These are phyloP conservation scores for Zalaria obscura DNA, from an alignment of 2,329 filamentous ascomycete genomes.

Conservation along the genomic window DNA sequence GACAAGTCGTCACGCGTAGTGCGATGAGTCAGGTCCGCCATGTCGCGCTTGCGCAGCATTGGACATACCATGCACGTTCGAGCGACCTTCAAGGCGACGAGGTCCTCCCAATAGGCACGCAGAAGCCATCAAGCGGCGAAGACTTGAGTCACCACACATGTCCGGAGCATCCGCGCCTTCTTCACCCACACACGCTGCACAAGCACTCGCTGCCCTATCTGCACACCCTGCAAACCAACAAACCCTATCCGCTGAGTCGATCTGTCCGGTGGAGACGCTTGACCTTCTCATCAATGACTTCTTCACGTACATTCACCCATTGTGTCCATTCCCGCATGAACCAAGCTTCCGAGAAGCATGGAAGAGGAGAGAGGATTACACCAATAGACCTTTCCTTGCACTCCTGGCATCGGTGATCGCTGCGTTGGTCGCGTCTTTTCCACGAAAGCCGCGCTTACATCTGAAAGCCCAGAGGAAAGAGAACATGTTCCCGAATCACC, in stretches of 20 bases:
- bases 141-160: slow-evolving; percentile 32
- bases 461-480: slow-evolving; percentile 53
- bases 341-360: slow-evolving; percentile 61
- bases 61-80: slow-evolving; percentile 54
- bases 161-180: slow-evolving; percentile 30
- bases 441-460: slow-evolving; percentile 54
- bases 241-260: slow-evolving; percentile 46
- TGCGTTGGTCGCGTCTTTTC: slow-evolving; percentile 60
- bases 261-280: slow-evolving; percentile 55
- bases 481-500: slow-evolving; percentile 52
- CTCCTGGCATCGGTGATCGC: slow-evolving; percentile 63
- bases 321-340: slow-evolving; percentile 66
- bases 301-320: slow-evolving; percentile 68
- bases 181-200: slow-evolving; percentile 39
- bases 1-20: slow-evolving; percentile 24
- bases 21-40: slow-evolving; percentile 51
- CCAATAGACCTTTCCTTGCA: slow-evolving; percentile 52
- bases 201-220: slow-evolving; percentile 36
- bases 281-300: slow-evolving; percentile 64
- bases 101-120: slow-evolving; percentile 54
- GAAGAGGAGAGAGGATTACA: slow-evolving; percentile 50
- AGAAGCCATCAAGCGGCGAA: slow-evolving; percentile 50
- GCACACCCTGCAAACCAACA: slow-evolving; percentile 23
- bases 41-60: slow-evolving; percentile 50
- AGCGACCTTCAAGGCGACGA: slow-evolving; percentile 47